A percentile compares a stretch with the other conserved stretches of the same genome.
Conservation (phyloP, 2,329 filamentous ascomycete genomes). For the Fusarium sarcochroum region DNA sequence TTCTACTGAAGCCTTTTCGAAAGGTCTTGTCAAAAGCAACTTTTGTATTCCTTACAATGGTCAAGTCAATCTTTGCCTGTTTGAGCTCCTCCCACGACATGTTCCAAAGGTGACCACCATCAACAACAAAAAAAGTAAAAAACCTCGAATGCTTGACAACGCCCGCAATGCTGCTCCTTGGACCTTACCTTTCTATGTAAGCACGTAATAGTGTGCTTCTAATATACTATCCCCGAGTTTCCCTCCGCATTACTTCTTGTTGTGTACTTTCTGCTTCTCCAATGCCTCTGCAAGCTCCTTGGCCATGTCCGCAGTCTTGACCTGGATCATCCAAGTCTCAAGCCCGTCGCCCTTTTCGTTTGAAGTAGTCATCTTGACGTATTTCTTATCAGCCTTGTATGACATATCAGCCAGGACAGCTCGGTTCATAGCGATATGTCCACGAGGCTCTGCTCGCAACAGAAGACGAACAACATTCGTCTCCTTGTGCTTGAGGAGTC, state of each 20-base stretch:
- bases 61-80: conserved; percentile 43
- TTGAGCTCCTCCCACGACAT: conserved; percentile 23
- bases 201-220: conserved; percentile 40
- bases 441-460: conserved; percentile 80
- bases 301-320: conserved; percentile 75
- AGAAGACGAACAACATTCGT: conserved; percentile 77
- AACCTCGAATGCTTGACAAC: conserved; percentile 44
- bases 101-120: conserved; percentile 13
- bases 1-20: not conserved
- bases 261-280: conserved; percentile 69
- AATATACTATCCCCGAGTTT: conserved; percentile 39
- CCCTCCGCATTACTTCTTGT: conserved; percentile 62
- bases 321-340: conserved; percentile 79
- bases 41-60: conserved; percentile 45
- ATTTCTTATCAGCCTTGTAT: conserved; percentile 74
- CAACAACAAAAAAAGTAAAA: conserved; percentile 25
- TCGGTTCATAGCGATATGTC: conserved; percentile 81
- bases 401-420: conserved; percentile 70
- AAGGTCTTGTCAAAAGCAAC: conserved; percentile 27
- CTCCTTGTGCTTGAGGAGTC: conserved; percentile 80
- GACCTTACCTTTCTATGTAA: conserved; percentile 49
- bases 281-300: conserved; percentile 65
- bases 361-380: conserved; percentile 70
- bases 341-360: conserved; percentile 70
- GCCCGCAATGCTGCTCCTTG: conserved; percentile 43